Base-by-base conservation (phyloP, 2,329 filamentous ascomycete genomes). In the Madurella mycetomatis region DNA sequence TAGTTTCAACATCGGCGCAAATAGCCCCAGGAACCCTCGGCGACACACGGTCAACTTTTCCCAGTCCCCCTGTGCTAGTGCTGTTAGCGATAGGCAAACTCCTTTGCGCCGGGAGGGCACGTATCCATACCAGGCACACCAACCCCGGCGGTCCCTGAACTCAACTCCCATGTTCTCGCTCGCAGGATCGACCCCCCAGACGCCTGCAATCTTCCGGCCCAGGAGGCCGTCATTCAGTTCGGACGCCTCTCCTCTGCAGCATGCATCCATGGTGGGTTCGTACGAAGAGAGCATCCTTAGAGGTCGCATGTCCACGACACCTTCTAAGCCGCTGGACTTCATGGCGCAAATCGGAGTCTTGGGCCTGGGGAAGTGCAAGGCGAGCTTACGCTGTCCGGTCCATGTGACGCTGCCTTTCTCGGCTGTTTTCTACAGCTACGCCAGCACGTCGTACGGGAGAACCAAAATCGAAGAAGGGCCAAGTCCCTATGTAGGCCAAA, bases 271-370 rank as follows among this genome's bases (percentile, higher is more conserved):
- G 88, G 92, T 97, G 2, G 94, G 94, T 2, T 96, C 92, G 1
- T 99, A 96, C 63, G 94, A 99, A 71, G 94, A 99, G 72, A 96
- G 91, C 30, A 96, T 99, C 56, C 76, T 99, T 1, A 85, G 90
- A 45, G 94, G 94, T 40, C 84, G 94, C 58, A 99, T 99, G 94
- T 97, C 94, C 30, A 96, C 92, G 1, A 94, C 86, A 2, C 92
- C 94, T 0, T 97, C 92, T 1, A 92, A 89, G 61, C 92, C 94
- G 5, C 76, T 99, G 5, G 86, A 96, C 61, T 99, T 99, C 66
- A 80, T 95, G 5, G 94, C 94, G 30, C 91, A 97, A 67, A 96
- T 99, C 54, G 94, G 94, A 18, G 94, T 97, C 0, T 76, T 97
- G 15, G 94, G 92, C 9, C 86, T 86, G 62, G 92, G 92, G 8